phyloP scores from a whole-genome alignment of 2,329 filamentous ascomycete genomes.

The Colletotrichum paranaense region DNA sequence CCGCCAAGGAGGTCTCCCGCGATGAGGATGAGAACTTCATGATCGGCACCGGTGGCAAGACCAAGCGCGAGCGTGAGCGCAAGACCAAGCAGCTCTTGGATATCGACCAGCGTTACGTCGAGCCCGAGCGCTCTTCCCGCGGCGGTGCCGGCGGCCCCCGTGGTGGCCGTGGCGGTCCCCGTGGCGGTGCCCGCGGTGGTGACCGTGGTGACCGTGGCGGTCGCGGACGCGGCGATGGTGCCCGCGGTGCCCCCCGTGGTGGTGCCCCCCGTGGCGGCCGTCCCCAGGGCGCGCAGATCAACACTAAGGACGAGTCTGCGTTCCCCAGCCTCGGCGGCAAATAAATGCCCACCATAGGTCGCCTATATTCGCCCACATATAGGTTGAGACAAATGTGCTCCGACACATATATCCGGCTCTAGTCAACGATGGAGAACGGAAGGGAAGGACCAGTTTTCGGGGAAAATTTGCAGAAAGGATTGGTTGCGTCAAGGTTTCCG shows the following conservation, averaged over 20 bases:
- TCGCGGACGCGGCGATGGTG: slow-evolving; percentile 61
- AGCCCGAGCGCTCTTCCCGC: slow-evolving; percentile 70
- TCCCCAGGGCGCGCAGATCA: slow-evolving; percentile 61
- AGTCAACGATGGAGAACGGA: slow-evolving; percentile 32
- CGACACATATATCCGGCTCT: slow-evolving; percentile 35
- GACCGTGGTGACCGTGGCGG: slow-evolving; percentile 54
- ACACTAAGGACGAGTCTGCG: slow-evolving; percentile 67
- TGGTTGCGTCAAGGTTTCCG: slow-evolving; percentile 34
- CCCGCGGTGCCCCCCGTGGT: slow-evolving; percentile 53
- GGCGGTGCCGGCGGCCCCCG: slow-evolving; percentile 60
- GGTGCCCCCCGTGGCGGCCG: slow-evolving; percentile 55
- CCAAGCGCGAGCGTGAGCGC: slow-evolving; percentile 86
- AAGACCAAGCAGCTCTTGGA: slow-evolving; percentile 92
- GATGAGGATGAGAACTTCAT: slow-evolving; percentile 82
- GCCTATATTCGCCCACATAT: slow-evolving; percentile 29
- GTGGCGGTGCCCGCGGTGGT: slow-evolving; percentile 58
- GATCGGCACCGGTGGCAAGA: slow-evolving; percentile 78
- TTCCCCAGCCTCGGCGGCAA: slow-evolving; percentile 71
- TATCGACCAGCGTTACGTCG: slow-evolving; percentile 86
- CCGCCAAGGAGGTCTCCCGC: slow-evolving; percentile 78
- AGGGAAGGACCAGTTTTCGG: slow-evolving; percentile 36
- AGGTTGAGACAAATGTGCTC: slow-evolving; percentile 28
- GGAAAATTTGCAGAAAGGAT: slow-evolving; percentile 33
- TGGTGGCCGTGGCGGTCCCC: slow-evolving; percentile 54
- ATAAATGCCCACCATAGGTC: slow-evolving; percentile 46